These are phyloP conservation scores for Boletus hoseneyae DNA, from an alignment of 1,284 basidiomycete species.

Conservation along the genomic window DNA sequence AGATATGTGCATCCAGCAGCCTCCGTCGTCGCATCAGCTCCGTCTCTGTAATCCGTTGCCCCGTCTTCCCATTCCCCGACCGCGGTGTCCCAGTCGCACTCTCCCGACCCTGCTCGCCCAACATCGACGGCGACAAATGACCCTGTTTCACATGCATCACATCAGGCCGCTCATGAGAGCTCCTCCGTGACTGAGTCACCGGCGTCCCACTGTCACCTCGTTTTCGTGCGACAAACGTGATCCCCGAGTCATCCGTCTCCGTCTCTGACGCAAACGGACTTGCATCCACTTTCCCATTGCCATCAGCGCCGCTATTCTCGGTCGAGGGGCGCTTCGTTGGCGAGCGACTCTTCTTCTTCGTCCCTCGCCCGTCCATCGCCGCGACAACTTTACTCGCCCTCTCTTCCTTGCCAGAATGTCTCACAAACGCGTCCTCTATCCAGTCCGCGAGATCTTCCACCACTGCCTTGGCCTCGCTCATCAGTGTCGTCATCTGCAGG, in stretches of 20 bases:
- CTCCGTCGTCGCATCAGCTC: conserved; percentile 78
- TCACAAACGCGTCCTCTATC: conserved; percentile 80
- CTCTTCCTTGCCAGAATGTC: conserved; percentile 26
- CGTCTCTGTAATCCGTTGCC: conserved; percentile 69
- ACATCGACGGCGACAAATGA: conserved; percentile 10
- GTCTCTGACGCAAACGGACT: conserved; percentile 45
- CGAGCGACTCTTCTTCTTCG: conserved; percentile 21
- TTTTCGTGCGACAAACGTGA: conserved; percentile 69
- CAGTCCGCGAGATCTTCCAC: conserved; percentile 91
- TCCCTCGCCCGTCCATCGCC: conserved; percentile 9
- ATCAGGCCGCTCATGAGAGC: conserved; percentile 23
- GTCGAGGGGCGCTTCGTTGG: conserved; percentile 21
- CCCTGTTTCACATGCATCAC: conserved; percentile 21
- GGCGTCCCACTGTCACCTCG: conserved; percentile 28
- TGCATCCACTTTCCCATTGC: conserved; percentile 16
- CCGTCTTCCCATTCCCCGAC: conserved; percentile 42
- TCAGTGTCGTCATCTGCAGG: conserved; percentile 88
- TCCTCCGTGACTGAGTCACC: conserved; percentile 14
- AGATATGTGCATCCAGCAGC: conserved; percentile 61
- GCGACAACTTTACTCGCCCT: conserved; percentile 15
- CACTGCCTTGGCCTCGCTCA: conserved; percentile 79
- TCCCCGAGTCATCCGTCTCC: conserved; percentile 62
- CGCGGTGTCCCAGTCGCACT: conserved; percentile 32
- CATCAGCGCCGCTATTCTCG: conserved; percentile 5
- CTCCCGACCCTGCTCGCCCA: conserved; percentile 19